A percentile compares a stretch with the other conserved stretches of the same genome.
Conservation (phyloP, 2,329 filamentous ascomycete genomes). For the Westerdykella ornata region DNA sequence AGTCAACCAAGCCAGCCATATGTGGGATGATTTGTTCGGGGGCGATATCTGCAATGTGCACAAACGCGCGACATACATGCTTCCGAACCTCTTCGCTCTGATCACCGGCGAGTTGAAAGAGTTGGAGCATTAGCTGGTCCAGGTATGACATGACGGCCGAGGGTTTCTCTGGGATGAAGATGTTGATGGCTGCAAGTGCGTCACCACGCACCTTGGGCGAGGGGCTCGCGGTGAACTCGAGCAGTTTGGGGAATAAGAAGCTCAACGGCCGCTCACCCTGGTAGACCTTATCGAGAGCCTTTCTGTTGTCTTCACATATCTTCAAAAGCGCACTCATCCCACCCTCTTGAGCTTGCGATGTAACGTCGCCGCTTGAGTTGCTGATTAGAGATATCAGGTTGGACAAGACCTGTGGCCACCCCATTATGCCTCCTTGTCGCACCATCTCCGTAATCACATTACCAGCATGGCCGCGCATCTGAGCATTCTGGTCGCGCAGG, state of each 20-base stretch:
- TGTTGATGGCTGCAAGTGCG: constrained; percentile 79
- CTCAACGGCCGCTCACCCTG: constrained; percentile 81
- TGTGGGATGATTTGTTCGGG: constrained; percentile 88
- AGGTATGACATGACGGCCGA: constrained; percentile 74
- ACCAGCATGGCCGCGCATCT: constrained; percentile 83
- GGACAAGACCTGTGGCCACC: constrained; percentile 85
- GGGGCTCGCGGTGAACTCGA: constrained; percentile 74
- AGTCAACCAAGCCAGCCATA: constrained; percentile 80
- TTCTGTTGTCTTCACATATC: constrained; percentile 94
- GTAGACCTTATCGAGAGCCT: constrained; percentile 77
- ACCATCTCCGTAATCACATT: constrained; percentile 93
- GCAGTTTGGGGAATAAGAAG: constrained; percentile 81
- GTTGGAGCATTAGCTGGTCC: constrained; percentile 71
- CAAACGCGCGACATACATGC: constrained; percentile 89
- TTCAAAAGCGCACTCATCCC: constrained; percentile 90
- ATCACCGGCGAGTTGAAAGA: constrained; percentile 77
- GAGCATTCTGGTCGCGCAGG: constrained; percentile 71
- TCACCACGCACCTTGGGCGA: constrained; percentile 71
- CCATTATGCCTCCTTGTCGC: constrained; percentile 72
- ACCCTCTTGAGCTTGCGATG: constrained; percentile 74
- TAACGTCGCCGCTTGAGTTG: constrained; percentile 62
- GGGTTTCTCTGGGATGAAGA: constrained; percentile 81
- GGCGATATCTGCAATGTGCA: constrained; percentile 81
- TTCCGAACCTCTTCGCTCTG: constrained; percentile 73
- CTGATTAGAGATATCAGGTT: constrained; percentile 72